Evolutionary conservation across 306 rosid genomes (phyloP).

Genomic region (Prinsepia uniflora): DNA sequence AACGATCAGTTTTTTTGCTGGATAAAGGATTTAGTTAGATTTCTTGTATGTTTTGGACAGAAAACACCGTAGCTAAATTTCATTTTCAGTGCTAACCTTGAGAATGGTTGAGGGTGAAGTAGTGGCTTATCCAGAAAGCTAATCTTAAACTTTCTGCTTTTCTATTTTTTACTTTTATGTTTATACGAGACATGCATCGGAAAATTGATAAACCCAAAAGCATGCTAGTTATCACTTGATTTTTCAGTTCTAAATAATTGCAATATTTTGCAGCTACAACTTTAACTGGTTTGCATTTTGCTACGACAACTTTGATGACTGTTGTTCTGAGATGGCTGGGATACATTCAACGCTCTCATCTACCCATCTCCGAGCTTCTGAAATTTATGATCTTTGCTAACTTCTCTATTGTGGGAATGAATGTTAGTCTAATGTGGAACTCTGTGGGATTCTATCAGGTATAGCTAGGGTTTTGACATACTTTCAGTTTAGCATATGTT

Average conservation of each 20-base stretch:
- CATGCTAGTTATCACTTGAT: background rate
- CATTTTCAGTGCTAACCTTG: background rate
- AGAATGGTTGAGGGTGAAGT: background rate
- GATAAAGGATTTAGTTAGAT: background rate
- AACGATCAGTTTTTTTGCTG: background rate
- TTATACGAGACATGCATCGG: background rate
- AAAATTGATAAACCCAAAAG: background rate
- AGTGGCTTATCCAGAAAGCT: background rate
- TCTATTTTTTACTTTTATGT: background rate
- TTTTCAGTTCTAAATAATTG: constrained; percentile 3
- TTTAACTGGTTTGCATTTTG: constrained; percentile 80
- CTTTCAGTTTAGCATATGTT: constrained; percentile 18
- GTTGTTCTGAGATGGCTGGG: constrained; percentile 61
- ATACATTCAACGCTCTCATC: constrained; percentile 69
- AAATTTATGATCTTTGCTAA: constrained; percentile 83
- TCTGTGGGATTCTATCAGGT: constrained; percentile 97
- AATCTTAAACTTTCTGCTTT: background rate
- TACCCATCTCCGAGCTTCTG: constrained; percentile 71
- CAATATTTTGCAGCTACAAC: constrained; percentile 73
- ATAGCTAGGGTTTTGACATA: constrained; percentile 7
- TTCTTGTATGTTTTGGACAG: too few relatives aligned
- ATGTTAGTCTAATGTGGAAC: constrained; percentile 93
- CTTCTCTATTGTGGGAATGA: constrained; percentile 92
- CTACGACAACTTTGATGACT: constrained; percentile 72
- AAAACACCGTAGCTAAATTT: background rate